Evolutionary conservation across 495 filamentous ascomycete species (phyloP), one percentile per base, ranked within the genome.

Genomic region (Penicillium robsamsonii): DNA sequence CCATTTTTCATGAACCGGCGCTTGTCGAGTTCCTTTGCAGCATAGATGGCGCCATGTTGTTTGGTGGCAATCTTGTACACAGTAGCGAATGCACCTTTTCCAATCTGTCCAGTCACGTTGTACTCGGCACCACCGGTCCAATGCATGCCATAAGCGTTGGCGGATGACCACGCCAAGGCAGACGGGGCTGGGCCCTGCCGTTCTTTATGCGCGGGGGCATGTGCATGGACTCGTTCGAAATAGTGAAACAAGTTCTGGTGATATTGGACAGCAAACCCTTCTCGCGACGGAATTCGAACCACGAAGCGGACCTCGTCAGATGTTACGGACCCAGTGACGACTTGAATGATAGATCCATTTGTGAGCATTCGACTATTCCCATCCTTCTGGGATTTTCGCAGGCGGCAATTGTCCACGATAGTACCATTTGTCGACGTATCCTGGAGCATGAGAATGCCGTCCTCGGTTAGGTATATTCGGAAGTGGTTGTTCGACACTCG

Each of bases 401-500:
- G 78, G 17, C 84, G 75, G 22, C 70, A 70, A 22, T 81, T 74
- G 68, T 96, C 92, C 46, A 98, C 91, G 35, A 89, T 70, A 7
- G 95, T 97, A 22, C 94, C 94, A 59, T 96, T 97, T 0, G 91
- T 96, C 0, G 94, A 97, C 50, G 81, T 80, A 59, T 98, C 94
- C 68, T 96, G 85, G 5, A 97, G 71, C 92, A 98, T 96, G 60
- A 97, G 75, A 42, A 87, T 84, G 11, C 84, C 89, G 45, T 88
- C 81, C 4, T 82, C 72, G 53, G 90, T 97, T 49, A 96, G 72
- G 63, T 86, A 95, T 53, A 98, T 96, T 33, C 90, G 85, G 68
- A 96, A 98, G 64, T 98, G 94, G 12, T 83, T 77, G 65, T 96
- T 96, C 71, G 92, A 96, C 37, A 97, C 76, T 18, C 85, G 81